Evolutionary conservation across 2,329 filamentous ascomycete species (phyloP).

Genomic region (Ceratocystis papillata): DNA sequence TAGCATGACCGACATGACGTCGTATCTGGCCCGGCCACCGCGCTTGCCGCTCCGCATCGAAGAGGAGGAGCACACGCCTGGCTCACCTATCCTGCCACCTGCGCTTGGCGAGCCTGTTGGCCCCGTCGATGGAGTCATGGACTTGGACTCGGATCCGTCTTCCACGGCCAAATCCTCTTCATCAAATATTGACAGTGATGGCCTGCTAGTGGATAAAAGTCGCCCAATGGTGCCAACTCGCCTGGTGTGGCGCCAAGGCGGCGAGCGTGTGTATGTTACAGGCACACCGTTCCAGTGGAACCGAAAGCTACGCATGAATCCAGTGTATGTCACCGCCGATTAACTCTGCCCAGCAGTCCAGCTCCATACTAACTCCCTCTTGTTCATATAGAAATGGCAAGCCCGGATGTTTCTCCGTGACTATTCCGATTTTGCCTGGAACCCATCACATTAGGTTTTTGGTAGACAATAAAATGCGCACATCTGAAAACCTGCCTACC

Average conservation of each 20-base stretch:
- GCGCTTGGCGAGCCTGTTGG: conserved; percentile 35
- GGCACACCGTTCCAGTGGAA: conserved; percentile 98
- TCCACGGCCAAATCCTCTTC: conserved; percentile 47
- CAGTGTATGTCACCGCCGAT: conserved; percentile 54
- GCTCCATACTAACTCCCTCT: conserved; percentile 18
- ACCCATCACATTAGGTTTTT: conserved; percentile 96
- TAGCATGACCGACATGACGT: conserved; percentile 52
- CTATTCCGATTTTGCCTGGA: conserved; percentile 74
- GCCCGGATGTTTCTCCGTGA: conserved; percentile 59
- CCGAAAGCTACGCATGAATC: conserved; percentile 77
- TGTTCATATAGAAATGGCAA: conserved; percentile 38
- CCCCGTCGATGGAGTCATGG: conserved; percentile 37
- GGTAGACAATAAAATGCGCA: conserved; percentile 86
- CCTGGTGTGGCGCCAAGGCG: conserved; percentile 74
- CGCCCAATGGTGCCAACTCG: conserved; percentile 70
- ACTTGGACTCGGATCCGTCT: conserved; percentile 39
- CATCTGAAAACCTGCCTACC: conserved; percentile 75
- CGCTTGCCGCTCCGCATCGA: conserved; percentile 87
- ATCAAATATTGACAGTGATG: conserved; percentile 60
- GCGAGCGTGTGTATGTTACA: conserved; percentile 89
- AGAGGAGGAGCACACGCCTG: conserved; percentile 78
- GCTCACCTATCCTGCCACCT: conserved; percentile 75
- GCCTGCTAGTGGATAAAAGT: conserved; percentile 62
- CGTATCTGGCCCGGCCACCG: conserved; percentile 61
- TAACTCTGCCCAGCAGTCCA: not conserved